Evolutionary conservation across 495 filamentous ascomycete species (phyloP).

Genomic region (Cercophora sp.): DNA sequence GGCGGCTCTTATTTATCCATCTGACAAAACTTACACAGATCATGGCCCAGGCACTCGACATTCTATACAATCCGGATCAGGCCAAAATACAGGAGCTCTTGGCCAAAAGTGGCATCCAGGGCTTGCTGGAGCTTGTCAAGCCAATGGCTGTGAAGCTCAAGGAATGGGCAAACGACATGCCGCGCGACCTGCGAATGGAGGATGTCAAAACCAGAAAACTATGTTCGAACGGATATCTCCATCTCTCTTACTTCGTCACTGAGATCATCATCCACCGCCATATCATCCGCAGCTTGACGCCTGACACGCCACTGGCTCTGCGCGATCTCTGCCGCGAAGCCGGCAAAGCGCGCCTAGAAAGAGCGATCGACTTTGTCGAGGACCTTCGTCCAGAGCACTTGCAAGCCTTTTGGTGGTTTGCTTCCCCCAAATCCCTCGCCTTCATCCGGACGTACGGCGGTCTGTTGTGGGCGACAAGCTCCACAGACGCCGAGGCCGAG

Average conservation of each 20-base stretch:
- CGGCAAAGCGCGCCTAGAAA: constrained; percentile 55
- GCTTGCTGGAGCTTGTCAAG: constrained; percentile 57
- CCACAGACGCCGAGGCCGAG: constrained; percentile 68
- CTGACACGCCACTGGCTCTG: constrained; percentile 45
- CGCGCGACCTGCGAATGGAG: constrained; percentile 52
- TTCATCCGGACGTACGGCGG: constrained; percentile 58
- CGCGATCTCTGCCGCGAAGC: constrained; percentile 75
- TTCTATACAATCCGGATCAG: constrained; percentile 45
- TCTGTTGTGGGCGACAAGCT: constrained; percentile 64
- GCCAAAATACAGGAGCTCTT: constrained; percentile 14
- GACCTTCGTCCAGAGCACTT: constrained; percentile 54
- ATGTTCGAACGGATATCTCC: constrained; percentile 54
- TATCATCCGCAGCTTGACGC: constrained; percentile 53
- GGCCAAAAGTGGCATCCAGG: constrained; percentile 24
- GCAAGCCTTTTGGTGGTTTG: constrained; percentile 61
- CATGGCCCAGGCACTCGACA: constrained; percentile 56
- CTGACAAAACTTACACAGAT: constrained; percentile 58
- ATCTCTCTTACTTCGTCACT: constrained; percentile 63
- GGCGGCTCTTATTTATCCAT: constrained; percentile 52
- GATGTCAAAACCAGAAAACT: constrained; percentile 29
- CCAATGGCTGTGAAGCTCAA: constrained; percentile 59
- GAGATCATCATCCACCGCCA: constrained; percentile 65
- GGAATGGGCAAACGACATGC: constrained; percentile 56
- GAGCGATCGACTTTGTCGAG: constrained; percentile 56
- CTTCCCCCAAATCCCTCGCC: constrained; percentile 58